Percentiles rank a stretch among this genome's conserved stretches.
Evolutionary conservation across 2,329 filamentous ascomycete species (phyloP).

Genomic region (Colletotrichum caudatum): DNA sequence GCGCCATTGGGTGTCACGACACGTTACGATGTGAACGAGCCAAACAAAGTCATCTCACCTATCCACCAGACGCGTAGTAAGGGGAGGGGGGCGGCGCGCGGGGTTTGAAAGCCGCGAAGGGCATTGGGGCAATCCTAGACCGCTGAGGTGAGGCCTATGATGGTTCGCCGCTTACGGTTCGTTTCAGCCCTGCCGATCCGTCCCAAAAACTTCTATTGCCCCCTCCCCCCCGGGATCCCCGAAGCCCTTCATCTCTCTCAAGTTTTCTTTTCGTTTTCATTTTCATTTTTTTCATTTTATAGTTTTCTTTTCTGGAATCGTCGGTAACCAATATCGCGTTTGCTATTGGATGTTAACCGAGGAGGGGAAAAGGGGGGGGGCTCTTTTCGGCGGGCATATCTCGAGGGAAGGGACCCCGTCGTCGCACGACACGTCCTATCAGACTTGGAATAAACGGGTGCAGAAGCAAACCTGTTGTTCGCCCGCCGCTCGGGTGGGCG

Average conservation of each 20-base stretch:
- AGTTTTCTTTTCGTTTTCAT: not conserved
- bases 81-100: too few species aligned
- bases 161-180: slow-evolving; percentile 16
- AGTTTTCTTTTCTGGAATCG: not conserved
- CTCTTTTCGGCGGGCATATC: not conserved
- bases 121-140: not conserved
- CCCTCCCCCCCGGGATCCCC: not conserved
- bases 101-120: not conserved
- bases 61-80: not conserved
- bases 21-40: not conserved
- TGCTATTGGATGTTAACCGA: not conserved
- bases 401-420: not conserved
- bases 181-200: slow-evolving; percentile 39
- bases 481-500: not conserved
- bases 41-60: slow-evolving; percentile 3
- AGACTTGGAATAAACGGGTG: not conserved
- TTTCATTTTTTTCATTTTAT: too few species aligned
- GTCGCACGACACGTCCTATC: not conserved
- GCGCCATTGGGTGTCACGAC: not conserved
- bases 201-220: not conserved
- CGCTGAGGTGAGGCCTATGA: slow-evolving; percentile 8
- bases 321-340: too few species aligned
- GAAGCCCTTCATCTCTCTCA: not conserved
- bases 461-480: not conserved
- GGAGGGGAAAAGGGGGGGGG: not conserved